phyloP scores from a whole-genome alignment of 1,139 yeast species.

The Saccharomycopsis hybrid region DNA sequence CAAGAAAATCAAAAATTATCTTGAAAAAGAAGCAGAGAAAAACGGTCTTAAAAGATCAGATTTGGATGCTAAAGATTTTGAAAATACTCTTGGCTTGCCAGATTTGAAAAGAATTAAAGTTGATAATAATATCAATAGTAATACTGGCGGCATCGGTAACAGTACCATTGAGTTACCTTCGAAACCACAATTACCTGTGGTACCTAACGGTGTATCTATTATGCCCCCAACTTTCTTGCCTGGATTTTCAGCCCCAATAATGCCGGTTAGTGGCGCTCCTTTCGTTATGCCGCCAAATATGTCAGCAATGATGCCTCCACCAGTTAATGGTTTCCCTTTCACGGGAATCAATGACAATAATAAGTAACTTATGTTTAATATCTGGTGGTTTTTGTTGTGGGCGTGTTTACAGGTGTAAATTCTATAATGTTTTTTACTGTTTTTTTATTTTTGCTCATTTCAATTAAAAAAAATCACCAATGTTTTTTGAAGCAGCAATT shows the following conservation, averaged over 20 bases:
- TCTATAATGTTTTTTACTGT: no score
- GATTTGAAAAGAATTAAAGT: slow-evolving; percentile 31
- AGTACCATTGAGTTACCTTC: slow-evolving; percentile 25
- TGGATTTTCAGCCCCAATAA: neutral
- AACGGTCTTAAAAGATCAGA: slow-evolving; percentile 26
- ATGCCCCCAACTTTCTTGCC: neutral
- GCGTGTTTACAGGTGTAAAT: no score
- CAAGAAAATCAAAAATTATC: slow-evolving; percentile 44
- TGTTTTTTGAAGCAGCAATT: no score
- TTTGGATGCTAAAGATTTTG: slow-evolving; percentile 6
- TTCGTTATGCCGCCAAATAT: neutral
- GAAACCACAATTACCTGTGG: slow-evolving; percentile 24
- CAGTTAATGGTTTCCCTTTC: neutral
- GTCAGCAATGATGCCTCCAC: neutral
- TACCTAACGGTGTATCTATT: slow-evolving; percentile 3
- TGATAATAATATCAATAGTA: no score
- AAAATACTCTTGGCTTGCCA: slow-evolving; percentile 25
- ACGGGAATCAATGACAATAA: no score
- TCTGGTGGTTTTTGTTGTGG: no score
- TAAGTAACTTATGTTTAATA: no score
- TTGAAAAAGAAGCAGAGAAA: slow-evolving; percentile 39
- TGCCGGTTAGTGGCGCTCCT: neutral
- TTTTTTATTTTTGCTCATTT: no score
- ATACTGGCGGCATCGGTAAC: neutral
- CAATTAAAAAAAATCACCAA: no score